Percentiles rank a stretch among this genome's conserved stretches.
These are phyloP conservation scores for Globisporangium carolinianum DNA, from an alignment of 352 stramenopile species.

Conservation along the genomic window DNA sequence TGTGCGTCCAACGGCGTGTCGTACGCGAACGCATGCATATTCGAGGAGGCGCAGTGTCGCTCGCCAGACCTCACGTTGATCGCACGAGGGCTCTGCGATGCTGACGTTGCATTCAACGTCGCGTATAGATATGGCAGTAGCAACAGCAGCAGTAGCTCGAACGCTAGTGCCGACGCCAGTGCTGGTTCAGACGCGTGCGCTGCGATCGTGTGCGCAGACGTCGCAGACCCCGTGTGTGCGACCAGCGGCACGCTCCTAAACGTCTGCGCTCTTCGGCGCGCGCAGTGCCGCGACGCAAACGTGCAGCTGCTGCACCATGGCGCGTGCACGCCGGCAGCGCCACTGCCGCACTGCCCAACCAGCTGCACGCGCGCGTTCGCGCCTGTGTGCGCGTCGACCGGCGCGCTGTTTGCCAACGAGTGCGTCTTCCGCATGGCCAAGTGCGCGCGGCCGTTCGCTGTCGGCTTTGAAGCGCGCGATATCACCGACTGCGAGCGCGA, in stretches of 20 bases:
- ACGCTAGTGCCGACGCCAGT: neutral
- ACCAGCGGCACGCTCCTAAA: slow-evolving; percentile 40
- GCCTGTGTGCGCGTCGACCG: slow-evolving; percentile 44
- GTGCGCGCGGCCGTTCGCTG: slow-evolving; percentile 19
- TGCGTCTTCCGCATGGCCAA: slow-evolving; percentile 46
- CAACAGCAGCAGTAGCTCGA: neutral
- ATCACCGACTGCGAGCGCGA: slow-evolving; percentile 17
- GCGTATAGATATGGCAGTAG: slow-evolving; percentile 20
- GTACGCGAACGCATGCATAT: slow-evolving; percentile 48
- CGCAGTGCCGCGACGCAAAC: slow-evolving; percentile 19
- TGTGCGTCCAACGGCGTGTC: slow-evolving; percentile 38
- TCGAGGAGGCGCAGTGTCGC: slow-evolving; percentile 38
- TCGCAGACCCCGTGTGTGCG: slow-evolving; percentile 47
- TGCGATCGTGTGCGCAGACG: slow-evolving; percentile 26
- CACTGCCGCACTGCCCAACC: slow-evolving; percentile 24
- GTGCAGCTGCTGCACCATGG: slow-evolving; percentile 18
- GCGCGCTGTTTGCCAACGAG: slow-evolving; percentile 44
- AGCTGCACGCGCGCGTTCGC: slow-evolving; percentile 29
- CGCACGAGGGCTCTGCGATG: slow-evolving; percentile 19
- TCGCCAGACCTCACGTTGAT: slow-evolving; percentile 14
- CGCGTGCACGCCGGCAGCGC: slow-evolving; percentile 16
- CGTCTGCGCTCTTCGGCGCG: slow-evolving; percentile 28
- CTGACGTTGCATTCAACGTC: slow-evolving; percentile 20
- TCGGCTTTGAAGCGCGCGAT: slow-evolving; percentile 13
- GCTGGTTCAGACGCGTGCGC: slow-evolving; percentile 7